Evolutionary conservation across 2,329 filamentous ascomycete species (phyloP).

Genomic region (Talaromyces atroroseus): DNA sequence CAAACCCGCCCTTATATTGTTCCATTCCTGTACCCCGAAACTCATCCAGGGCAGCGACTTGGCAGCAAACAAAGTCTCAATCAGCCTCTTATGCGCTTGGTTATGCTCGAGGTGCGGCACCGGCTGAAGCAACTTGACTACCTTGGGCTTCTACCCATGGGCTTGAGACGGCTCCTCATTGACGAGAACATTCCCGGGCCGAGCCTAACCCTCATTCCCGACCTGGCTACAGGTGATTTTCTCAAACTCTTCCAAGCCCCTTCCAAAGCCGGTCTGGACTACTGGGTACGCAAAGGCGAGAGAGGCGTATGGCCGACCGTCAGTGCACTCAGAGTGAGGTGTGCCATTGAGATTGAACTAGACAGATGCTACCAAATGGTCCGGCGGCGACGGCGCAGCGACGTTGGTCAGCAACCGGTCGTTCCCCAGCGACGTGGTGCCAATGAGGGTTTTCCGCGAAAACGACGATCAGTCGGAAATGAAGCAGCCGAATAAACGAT

Average conservation of each 20-base stretch:
- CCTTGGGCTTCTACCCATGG: constrained; percentile 63
- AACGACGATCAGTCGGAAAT: constrained; percentile 14
- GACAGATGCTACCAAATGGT: constrained; percentile 80
- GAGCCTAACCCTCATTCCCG: constrained; percentile 74
- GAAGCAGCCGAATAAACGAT: constrained; percentile 6
- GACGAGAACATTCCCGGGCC: constrained; percentile 77
- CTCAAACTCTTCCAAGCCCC: constrained; percentile 75
- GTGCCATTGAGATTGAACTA: constrained; percentile 79
- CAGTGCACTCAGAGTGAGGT: constrained; percentile 72
- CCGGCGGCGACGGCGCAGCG: constrained; percentile 41
- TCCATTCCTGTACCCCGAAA: constrained; percentile 74
- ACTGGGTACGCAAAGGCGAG: constrained; percentile 83
- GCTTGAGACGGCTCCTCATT: constrained; percentile 69
- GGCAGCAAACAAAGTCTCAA: constrained; percentile 55
- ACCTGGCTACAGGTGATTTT: constrained; percentile 68
- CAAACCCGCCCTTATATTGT: constrained; percentile 87
- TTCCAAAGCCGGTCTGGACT: constrained; percentile 66
- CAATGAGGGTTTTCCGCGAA: constrained; percentile 26
- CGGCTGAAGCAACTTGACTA: constrained; percentile 75
- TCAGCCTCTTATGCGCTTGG: constrained; percentile 54
- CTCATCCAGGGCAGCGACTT: constrained; percentile 63
- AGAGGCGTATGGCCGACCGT: constrained; percentile 87
- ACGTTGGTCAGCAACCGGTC: constrained; percentile 16
- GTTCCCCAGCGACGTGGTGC: constrained; percentile 17
- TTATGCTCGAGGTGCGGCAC: constrained; percentile 73